A percentile compares a stretch with the other conserved stretches of the same genome.
These are phyloP conservation scores for Salvia miltiorrhiza DNA, from an alignment of 257 asterid genomes.

Conservation along the genomic window DNA sequence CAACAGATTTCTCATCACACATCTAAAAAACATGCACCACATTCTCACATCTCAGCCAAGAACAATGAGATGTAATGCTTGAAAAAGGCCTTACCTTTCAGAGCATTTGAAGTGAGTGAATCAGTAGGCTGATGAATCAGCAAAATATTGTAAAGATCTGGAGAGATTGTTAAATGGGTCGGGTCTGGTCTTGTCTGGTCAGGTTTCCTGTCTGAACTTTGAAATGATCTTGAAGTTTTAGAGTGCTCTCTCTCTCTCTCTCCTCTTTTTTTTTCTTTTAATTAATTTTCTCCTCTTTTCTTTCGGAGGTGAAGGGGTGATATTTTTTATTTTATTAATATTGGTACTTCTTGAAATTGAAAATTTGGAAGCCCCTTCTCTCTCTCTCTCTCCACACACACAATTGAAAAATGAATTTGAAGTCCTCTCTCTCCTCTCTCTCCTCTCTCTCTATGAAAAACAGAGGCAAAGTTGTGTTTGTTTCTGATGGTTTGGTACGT, in stretches of 20 bases:
- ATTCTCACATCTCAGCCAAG: constrained; percentile 21
- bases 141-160: constrained; percentile 36
- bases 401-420: background rate
- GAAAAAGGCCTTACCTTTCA: constrained; percentile 23
- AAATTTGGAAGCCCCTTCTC: constrained; percentile 20
- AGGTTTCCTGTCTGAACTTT: constrained; percentile 27
- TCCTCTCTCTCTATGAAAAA: constrained; percentile 5
- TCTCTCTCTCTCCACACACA: constrained; percentile 7
- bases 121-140: constrained; percentile 27
- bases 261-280: background rate
- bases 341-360: constrained; percentile 26
- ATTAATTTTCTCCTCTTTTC: background rate
- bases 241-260: constrained; percentile 26
- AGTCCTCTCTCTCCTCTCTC: no score
- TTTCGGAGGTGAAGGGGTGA: background rate
- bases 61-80: constrained; percentile 16
- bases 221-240: constrained; percentile 39
- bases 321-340: constrained; percentile 7
- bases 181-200: constrained; percentile 29
- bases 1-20: constrained; percentile 13
- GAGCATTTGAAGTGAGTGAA: constrained; percentile 32
- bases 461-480: constrained; percentile 23
- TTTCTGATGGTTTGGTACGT: constrained; percentile 19
- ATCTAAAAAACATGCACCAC: constrained; percentile 29
- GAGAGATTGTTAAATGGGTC: constrained; percentile 22